Conservation (phyloP, 352 stramenopile species). For the Phytophthora pluvialis region DNA sequence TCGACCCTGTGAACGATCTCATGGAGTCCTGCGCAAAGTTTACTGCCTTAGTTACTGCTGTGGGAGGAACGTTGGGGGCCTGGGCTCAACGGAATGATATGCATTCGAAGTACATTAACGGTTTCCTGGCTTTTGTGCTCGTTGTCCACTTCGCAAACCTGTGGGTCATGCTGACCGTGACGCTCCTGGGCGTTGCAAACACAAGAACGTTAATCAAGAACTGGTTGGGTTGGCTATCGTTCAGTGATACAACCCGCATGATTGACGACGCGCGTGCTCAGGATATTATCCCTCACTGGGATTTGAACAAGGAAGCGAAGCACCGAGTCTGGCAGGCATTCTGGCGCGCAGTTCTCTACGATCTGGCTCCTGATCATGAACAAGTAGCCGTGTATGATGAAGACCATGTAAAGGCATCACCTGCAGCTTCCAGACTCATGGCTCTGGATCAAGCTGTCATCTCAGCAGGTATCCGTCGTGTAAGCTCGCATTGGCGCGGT, state of each 20-base stretch:
- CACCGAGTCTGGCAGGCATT: slow-evolving; percentile 57
- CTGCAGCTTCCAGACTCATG: slow-evolving; percentile 19
- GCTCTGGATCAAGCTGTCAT: slow-evolving; percentile 37
- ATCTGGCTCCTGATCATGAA: slow-evolving; percentile 19
- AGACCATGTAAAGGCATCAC: slow-evolving; percentile 1
- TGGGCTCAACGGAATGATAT: slow-evolving; percentile 13
- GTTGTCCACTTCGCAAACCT: slow-evolving; percentile 47
- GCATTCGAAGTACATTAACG: slow-evolving; percentile 7
- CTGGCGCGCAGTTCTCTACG: slow-evolving; percentile 46
- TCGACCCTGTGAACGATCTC: slow-evolving; percentile 47
- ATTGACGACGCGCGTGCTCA: slow-evolving; percentile 32
- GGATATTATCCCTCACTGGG: slow-evolving; percentile 42
- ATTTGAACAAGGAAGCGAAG: slow-evolving; percentile 50
- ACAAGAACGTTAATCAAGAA: slow-evolving; percentile 45
- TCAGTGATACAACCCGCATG: slow-evolving; percentile 44
- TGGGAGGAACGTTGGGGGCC: slow-evolving; percentile 33
- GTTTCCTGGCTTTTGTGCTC: slow-evolving; percentile 34
- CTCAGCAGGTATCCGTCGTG: slow-evolving; percentile 36
- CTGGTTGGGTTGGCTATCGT: slow-evolving; percentile 42
- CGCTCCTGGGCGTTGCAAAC: slow-evolving; percentile 39
- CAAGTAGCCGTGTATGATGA: slow-evolving; percentile 1
- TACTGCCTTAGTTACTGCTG: slow-evolving; percentile 35
- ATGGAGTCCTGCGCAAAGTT: slow-evolving; percentile 52
- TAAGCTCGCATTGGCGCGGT: slow-evolving; percentile 46
- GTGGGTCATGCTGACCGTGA: slow-evolving; percentile 41